Conservation (phyloP, 345 rosid species). For the Boechera stricta region DNA sequence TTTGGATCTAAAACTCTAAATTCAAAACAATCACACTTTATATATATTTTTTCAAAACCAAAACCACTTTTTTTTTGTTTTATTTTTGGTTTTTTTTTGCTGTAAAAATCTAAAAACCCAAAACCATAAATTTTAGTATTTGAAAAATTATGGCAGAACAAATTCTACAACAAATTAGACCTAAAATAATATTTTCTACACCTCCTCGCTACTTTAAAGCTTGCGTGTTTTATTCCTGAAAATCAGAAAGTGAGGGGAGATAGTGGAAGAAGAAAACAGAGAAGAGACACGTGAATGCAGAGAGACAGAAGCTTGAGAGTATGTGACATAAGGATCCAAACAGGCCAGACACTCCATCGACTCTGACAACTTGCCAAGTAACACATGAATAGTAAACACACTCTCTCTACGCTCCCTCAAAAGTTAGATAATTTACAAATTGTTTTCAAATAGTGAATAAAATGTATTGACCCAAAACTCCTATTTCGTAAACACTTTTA, state of each 20-base stretch:
- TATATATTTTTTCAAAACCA: too few relatives aligned
- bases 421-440: conserved; percentile 5
- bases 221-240: conserved; percentile 25
- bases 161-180: too few relatives aligned
- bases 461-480: background rate
- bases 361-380: conserved; percentile 36
- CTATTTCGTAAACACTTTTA: background rate
- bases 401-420: conserved; percentile 3
- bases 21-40: too few relatives aligned
- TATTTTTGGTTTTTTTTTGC: too few relatives aligned
- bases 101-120: too few relatives aligned
- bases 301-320: conserved; percentile 31
- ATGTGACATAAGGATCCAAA: conserved; percentile 38
- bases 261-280: conserved; percentile 42
- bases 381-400: conserved; percentile 16
- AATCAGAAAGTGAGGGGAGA: conserved; percentile 37
- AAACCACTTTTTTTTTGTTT: too few relatives aligned
- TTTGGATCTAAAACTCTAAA: too few relatives aligned
- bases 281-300: conserved; percentile 40
- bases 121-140: too few relatives aligned
- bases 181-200: background rate
- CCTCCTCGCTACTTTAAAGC: background rate
- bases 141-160: too few relatives aligned
- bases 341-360: conserved; percentile 33
- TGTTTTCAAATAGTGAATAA: background rate